Evolutionary conservation across 1,139 yeast genomes (phyloP), one percentile per base, ranked within the genome.

Genomic region (Ashbya aceris): DNA sequence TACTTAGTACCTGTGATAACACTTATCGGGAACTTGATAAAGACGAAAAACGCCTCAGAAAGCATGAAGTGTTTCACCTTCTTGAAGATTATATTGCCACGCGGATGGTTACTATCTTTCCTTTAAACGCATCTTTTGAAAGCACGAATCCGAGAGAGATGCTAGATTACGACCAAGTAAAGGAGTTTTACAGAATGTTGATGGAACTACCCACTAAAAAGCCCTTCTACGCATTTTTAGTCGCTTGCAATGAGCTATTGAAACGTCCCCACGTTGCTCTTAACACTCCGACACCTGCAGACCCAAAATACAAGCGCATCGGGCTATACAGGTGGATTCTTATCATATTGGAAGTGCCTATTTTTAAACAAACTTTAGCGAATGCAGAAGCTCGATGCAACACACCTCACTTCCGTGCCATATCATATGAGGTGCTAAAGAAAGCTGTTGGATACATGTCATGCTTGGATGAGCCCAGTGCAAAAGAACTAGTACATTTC

Each of bases 361-460:
- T 73, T 11, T 59, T 81, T 7, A 63, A 73, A 3, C 64, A 67
- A 29, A 70, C 79, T 7, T 61, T 79, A 30, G 59, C 56, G 63
- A 53, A 58, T 52, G 54, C 56, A 51, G 34, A 49, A 45, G 29
- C 33, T 7, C 27, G 30, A 4, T 26, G 37, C 12, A 39, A 34
- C 41, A 45, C 38, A 14, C 70, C 74, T 0, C 83, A 78, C 50
- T 69, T 81, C 9, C 72, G 72, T 46, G 61, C 73, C 0, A 53
- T 79, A 11, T 69, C 79, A 20, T 79, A 77, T 53, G 89, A 83
- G 40, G 68, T 86, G 2, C 56, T 79, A 20, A 83, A 81, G 53
- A 67, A 89, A 39, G 63, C 76, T 2, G 64, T 84, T 32, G 95
- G 95, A 0, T 65, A 81, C 4, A 52, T 85, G 39, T 70, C 91